Percentiles rank a stretch among this genome's conserved stretches.
phyloP scores from a whole-genome alignment of 2,329 filamentous ascomycete genomes.

The Chaetomiaceae sp. region DNA sequence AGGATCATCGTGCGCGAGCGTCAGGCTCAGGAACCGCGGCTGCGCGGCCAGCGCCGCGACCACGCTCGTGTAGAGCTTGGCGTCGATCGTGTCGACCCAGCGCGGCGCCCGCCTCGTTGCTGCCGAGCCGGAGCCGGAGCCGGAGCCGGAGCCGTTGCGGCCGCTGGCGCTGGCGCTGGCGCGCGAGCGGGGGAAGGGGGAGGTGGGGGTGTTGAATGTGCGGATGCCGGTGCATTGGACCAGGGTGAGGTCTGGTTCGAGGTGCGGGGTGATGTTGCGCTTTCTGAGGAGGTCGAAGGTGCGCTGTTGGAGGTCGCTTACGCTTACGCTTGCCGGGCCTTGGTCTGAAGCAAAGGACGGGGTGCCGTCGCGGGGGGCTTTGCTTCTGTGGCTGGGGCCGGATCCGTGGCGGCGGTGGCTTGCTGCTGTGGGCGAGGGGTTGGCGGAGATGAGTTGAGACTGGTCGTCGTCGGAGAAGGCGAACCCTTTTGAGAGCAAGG shows the following conservation, averaged over 20 bases:
- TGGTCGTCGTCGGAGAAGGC: conserved; percentile 66
- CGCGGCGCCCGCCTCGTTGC: no score
- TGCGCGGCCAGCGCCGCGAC: conserved; percentile 57
- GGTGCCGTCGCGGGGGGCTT: neutral
- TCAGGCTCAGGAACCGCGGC: conserved; percentile 70
- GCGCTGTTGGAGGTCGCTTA: conserved; percentile 73
- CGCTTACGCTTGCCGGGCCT: conserved; percentile 73
- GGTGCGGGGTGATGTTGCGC: conserved; percentile 67
- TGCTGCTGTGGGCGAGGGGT: conserved; percentile 39
- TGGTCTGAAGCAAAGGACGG: conserved; percentile 40
- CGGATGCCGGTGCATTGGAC: conserved; percentile 73
- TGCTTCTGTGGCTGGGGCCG: neutral
- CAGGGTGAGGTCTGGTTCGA: conserved; percentile 65
- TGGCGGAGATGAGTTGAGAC: conserved; percentile 52
- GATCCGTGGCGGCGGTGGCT: neutral
- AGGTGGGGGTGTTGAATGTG: conserved; percentile 30
- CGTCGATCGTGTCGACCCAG: conserved; percentile 59
- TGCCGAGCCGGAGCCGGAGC: no score
- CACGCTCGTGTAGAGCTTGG: conserved; percentile 59
- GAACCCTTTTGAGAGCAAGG: conserved; percentile 75
- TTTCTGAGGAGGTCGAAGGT: conserved; percentile 82
- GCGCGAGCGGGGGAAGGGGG: neutral
- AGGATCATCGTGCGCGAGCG: conserved; percentile 67
- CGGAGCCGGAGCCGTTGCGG: no score
- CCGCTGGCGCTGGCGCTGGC: neutral